These are phyloP conservation scores for Coemansia asiatica DNA, from an alignment of 192 early-diverging fungal species.

Conservation along the genomic window DNA sequence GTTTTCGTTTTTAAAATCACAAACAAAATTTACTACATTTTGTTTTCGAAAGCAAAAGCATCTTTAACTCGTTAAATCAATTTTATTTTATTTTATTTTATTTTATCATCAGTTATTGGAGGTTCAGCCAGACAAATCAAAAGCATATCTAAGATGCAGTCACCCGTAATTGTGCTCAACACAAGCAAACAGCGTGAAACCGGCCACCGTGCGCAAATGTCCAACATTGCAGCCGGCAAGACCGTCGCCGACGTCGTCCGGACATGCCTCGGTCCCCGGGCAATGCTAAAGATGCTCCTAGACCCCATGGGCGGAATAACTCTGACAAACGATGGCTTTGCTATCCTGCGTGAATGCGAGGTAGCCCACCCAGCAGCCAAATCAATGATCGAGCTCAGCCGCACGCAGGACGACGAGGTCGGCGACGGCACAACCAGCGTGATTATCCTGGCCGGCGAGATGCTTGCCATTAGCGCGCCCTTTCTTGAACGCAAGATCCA, in stretches of 20 bases:
- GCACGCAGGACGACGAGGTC: constrained; percentile 99
- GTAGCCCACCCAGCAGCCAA: constrained; percentile 99
- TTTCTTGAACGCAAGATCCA: constrained; percentile 98
- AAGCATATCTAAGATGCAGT: constrained; percentile 60
- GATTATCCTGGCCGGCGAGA: constrained; percentile 98
- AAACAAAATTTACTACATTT: too few relatives aligned
- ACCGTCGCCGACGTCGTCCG: constrained; percentile 98
- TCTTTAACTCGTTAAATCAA: neutral
- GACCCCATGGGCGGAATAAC: constrained; percentile 99
- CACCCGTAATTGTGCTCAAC: constrained; percentile 87
- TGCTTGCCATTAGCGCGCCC: constrained; percentile 85
- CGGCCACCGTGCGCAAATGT: constrained; percentile 94
- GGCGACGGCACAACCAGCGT: constrained; percentile 99
- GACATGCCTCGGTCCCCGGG: constrained; percentile 95
- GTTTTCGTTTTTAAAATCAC: neutral
- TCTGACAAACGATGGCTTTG: constrained; percentile 98
- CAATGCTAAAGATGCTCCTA: constrained; percentile 99
- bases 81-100: neutral
- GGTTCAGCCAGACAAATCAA: neutral
- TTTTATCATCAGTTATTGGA: neutral
- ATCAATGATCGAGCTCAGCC: constrained; percentile 97
- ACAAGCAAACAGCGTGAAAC: constrained; percentile 91
- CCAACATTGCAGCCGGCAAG: constrained; percentile 98
- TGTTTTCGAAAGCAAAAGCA: neutral
- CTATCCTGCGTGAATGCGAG: constrained; percentile 97